Evolutionary conservation across 371 early-diverging fungal genomes (phyloP).

Genomic region (Mortierella sp.): DNA sequence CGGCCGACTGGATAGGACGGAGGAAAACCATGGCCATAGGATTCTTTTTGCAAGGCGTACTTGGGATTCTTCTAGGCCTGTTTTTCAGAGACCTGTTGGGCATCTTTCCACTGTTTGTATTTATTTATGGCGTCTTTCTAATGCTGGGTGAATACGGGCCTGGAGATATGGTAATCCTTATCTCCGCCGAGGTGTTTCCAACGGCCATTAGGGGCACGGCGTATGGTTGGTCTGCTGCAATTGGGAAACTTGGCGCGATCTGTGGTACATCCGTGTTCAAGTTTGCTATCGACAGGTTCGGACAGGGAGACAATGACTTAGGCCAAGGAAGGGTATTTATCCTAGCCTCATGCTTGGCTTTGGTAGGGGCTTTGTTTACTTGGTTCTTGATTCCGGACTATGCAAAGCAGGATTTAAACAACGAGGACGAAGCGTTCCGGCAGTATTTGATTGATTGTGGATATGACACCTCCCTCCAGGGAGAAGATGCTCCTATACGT

Average conservation of each 20-base stretch:
- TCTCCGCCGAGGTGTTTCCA: conserved; percentile 63
- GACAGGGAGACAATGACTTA: conserved; percentile 40
- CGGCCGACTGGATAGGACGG: conserved; percentile 65
- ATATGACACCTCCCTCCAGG: conserved; percentile 58
- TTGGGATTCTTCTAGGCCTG: conserved; percentile 66
- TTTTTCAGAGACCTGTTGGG: conserved; percentile 55
- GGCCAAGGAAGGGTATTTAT: conserved; percentile 60
- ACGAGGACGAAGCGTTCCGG: conserved; percentile 62
- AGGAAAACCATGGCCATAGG: conserved; percentile 63
- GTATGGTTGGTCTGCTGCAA: conserved; percentile 67
- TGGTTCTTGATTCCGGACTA: conserved; percentile 54
- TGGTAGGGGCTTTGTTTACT: conserved; percentile 56
- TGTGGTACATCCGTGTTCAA: conserved; percentile 60
- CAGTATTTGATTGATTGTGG: conserved; percentile 62
- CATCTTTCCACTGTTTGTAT: conserved; percentile 67
- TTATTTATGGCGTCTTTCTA: conserved; percentile 67
- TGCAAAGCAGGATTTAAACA: conserved; percentile 51
- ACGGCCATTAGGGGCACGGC: conserved; percentile 68
- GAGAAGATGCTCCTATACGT: conserved; percentile 19
- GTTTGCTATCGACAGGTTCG: conserved; percentile 53
- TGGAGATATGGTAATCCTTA: conserved; percentile 59
- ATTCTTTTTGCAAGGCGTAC: conserved; percentile 59
- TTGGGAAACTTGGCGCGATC: conserved; percentile 62
- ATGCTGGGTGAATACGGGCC: conserved; percentile 66
- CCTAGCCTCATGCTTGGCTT: conserved; percentile 57